Conservation (phyloP, 192 early-diverging fungal genomes). For the Diversispora eburnea region DNA sequence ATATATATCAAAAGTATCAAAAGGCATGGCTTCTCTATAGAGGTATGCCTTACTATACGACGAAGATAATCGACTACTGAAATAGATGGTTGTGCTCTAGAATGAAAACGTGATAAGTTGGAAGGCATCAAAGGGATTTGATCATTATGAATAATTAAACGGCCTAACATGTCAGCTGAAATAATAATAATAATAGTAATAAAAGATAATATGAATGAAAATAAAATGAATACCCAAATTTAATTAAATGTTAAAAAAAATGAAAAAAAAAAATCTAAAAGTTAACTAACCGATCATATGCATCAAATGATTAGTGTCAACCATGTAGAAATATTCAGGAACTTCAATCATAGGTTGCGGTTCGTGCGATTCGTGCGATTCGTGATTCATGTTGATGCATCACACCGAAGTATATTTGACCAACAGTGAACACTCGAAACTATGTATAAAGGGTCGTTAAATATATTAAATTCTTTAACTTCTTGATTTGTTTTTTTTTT, state of each 20-base stretch:
- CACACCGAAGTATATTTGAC: slow-evolving; percentile 19
- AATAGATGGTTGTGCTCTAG: slow-evolving; percentile 85
- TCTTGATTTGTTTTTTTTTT: too few relatives aligned
- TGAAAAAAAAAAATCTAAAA: too few relatives aligned
- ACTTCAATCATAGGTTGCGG: slow-evolving; percentile 30
- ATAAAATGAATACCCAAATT: neutral
- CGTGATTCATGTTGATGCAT: slow-evolving; percentile 21
- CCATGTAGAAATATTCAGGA: slow-evolving; percentile 25
- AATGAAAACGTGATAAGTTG: slow-evolving; percentile 91
- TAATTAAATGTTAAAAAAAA: neutral
- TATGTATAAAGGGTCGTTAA: neutral
- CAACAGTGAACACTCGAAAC: slow-evolving; percentile 14
- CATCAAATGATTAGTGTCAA: slow-evolving; percentile 28
- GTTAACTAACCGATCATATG: slow-evolving; percentile 32
- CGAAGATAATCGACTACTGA: slow-evolving; percentile 83
- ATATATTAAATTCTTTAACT: neutral
- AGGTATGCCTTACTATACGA: slow-evolving; percentile 89
- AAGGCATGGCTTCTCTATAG: slow-evolving; percentile 83
- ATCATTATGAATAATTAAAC: slow-evolving; percentile 58
- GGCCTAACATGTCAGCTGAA: slow-evolving; percentile 57
- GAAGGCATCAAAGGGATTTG: slow-evolving; percentile 55
- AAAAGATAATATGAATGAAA: neutral
- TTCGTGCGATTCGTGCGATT: neutral
- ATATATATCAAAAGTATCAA: slow-evolving; percentile 91
- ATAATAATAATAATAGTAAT: neutral